A percentile compares a stretch with the other conserved stretches of the same genome.
These are phyloP conservation scores for Candida pseudoviswanathii DNA, from an alignment of 1,139 yeast species.

Conservation along the genomic window DNA sequence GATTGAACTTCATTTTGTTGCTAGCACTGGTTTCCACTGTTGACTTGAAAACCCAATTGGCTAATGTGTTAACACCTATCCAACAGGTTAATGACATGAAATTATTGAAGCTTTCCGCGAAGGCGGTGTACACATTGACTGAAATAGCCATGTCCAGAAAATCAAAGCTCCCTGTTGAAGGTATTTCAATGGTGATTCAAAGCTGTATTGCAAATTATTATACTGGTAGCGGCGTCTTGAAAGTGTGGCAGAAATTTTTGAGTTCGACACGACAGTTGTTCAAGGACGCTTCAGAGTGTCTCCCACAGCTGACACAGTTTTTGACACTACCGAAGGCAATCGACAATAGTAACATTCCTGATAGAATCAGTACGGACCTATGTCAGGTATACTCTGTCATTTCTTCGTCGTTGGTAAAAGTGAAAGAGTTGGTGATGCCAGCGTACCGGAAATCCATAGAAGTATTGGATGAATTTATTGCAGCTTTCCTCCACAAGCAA, in stretches of 20 bases:
- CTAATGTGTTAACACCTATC: conserved; percentile 28
- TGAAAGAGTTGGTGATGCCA: neutral
- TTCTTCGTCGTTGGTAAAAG: neutral
- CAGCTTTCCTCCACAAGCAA: conserved; percentile 20
- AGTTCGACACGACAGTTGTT: conserved; percentile 2
- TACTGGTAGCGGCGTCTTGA: conserved; percentile 21
- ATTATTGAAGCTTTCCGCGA: conserved; percentile 27
- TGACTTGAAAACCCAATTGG: conserved; percentile 34
- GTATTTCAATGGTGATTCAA: conserved; percentile 20
- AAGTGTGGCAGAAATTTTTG: conserved; percentile 18
- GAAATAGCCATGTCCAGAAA: conserved; percentile 22
- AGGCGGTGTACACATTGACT: conserved; percentile 21
- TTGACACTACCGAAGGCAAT: conserved; percentile 8
- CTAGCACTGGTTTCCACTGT: conserved; percentile 37
- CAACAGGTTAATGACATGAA: conserved; percentile 26
- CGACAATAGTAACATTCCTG: conserved; percentile 8
- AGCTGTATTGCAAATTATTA: conserved; percentile 16
- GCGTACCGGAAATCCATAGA: neutral
- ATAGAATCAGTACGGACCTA: conserved; percentile 9
- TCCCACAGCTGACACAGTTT: conserved; percentile 7
- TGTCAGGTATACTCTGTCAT: neutral
- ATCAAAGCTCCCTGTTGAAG: conserved; percentile 23
- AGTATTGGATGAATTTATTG: conserved; percentile 10
- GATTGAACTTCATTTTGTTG: conserved; percentile 40
- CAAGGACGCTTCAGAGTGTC: neutral